A percentile compares a stretch with the other conserved stretches of the same genome.
phyloP scores from a whole-genome alignment of 768 basidiomycete species.

The Lactarius vividus region DNA sequence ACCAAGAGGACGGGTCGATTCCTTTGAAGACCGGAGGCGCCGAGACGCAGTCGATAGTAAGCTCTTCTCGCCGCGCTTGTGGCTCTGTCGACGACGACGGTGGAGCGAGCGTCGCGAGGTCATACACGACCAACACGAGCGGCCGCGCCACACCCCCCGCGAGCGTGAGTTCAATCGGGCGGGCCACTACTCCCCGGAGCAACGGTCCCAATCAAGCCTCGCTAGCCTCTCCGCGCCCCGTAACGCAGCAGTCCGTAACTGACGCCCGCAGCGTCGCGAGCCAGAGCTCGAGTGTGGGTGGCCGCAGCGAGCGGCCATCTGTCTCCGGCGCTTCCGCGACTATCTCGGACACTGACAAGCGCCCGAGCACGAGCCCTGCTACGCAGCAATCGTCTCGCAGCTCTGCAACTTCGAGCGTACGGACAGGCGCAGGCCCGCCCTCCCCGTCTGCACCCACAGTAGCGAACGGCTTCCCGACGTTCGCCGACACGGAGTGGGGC shows the following conservation, averaged over 20 bases:
- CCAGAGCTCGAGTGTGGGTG: background rate
- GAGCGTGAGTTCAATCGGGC: background rate
- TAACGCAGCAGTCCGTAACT: background rate
- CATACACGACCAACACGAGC: background rate
- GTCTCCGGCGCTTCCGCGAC: background rate
- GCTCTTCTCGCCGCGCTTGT: background rate
- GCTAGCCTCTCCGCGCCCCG: background rate
- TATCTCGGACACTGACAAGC: too few relatives aligned
- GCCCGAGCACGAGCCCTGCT: background rate
- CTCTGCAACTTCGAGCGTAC: background rate
- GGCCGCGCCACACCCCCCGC: background rate
- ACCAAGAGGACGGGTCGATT: background rate
- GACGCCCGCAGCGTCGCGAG: background rate
- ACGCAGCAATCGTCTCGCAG: background rate
- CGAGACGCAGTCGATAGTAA: background rate
- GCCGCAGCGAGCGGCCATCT: too few relatives aligned
- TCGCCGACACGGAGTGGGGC: background rate
- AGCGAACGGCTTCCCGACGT: background rate
- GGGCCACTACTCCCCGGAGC: background rate
- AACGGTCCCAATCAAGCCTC: background rate
- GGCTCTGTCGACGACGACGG: background rate
- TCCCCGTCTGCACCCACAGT: background rate
- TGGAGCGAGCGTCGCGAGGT: background rate
- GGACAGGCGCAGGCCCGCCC: background rate
- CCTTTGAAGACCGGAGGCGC: background rate